phyloP scores from a whole-genome alignment of 495 filamentous ascomycete genomes.

The Xylaria curta region DNA sequence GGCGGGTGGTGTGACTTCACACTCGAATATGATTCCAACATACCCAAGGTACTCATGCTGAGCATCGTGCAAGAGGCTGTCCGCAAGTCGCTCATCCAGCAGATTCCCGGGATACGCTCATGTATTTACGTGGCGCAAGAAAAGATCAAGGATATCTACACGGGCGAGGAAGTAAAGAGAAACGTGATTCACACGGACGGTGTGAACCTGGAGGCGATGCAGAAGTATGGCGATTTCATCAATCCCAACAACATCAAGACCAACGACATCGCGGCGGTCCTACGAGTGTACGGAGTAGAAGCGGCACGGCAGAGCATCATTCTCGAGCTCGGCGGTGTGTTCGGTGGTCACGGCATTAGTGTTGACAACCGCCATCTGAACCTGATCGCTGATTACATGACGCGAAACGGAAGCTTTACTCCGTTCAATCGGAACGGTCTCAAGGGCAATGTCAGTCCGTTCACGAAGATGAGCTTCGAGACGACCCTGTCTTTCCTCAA shows the following conservation, averaged over 20 bases:
- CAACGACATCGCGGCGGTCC: slow-evolving; percentile 88
- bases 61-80: slow-evolving; percentile 82
- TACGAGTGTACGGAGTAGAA: slow-evolving; percentile 89
- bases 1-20: slow-evolving; percentile 80
- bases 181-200: slow-evolving; percentile 78
- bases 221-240: slow-evolving; percentile 83
- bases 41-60: slow-evolving; percentile 91
- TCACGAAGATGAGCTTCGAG: slow-evolving; percentile 98
- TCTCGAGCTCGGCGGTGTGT: slow-evolving; percentile 84
- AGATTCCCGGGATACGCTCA: slow-evolving; percentile 73
- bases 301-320: slow-evolving; percentile 87
- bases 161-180: slow-evolving; percentile 52
- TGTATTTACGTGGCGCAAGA: slow-evolving; percentile 75
- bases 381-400: slow-evolving; percentile 97
- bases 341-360: slow-evolving; percentile 88
- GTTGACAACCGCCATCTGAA: slow-evolving; percentile 94
- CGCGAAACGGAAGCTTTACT: slow-evolving; percentile 80
- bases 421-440: slow-evolving; percentile 92
- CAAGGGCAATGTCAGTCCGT: slow-evolving; percentile 80
- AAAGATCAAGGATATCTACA: slow-evolving; percentile 56
- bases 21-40: slow-evolving; percentile 79
- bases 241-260: slow-evolving; percentile 87
- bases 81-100: slow-evolving; percentile 81
- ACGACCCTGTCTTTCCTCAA: slow-evolving; percentile 92
- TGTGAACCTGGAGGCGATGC: slow-evolving; percentile 89